phyloP scores from a whole-genome alignment of 202 grass and related monocot species.

The Dendrocalamus latiflorus region DNA sequence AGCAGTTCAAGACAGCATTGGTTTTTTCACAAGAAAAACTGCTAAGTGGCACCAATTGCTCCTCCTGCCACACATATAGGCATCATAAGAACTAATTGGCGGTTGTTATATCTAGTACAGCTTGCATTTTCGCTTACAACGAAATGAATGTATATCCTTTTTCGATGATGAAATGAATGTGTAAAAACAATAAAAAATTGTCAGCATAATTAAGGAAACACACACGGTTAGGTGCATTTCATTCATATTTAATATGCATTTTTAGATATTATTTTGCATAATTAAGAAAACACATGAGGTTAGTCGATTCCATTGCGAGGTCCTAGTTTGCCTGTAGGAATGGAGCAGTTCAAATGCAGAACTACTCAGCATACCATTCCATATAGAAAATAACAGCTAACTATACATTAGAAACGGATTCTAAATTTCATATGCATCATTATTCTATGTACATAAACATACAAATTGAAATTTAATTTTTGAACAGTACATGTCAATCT shows the following conservation, averaged over 20 bases:
- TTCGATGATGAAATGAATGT: background rate
- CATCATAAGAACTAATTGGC: background rate
- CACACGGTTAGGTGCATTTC: background rate
- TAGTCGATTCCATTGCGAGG: background rate
- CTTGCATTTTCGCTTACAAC: background rate
- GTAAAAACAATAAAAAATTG: background rate
- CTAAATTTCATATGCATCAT: background rate
- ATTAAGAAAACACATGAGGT: background rate
- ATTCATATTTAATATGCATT: background rate
- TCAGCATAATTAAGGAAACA: background rate
- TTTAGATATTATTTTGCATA: background rate
- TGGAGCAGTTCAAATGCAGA: background rate
- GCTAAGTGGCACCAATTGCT: background rate
- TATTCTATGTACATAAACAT: background rate
- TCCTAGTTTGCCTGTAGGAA: background rate
- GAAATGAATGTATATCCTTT: background rate
- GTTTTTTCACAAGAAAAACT: slow-evolving; percentile 1
- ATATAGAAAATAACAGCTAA: background rate
- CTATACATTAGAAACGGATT: background rate
- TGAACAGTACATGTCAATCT: background rate
- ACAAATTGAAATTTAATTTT: background rate
- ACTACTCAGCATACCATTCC: background rate
- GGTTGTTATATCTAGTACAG: background rate
- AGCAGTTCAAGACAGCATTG: no score
- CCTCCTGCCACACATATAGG: background rate